phyloP scores from a whole-genome alignment of 805 yeast genomes.

The Sugiyamaella americana region DNA sequence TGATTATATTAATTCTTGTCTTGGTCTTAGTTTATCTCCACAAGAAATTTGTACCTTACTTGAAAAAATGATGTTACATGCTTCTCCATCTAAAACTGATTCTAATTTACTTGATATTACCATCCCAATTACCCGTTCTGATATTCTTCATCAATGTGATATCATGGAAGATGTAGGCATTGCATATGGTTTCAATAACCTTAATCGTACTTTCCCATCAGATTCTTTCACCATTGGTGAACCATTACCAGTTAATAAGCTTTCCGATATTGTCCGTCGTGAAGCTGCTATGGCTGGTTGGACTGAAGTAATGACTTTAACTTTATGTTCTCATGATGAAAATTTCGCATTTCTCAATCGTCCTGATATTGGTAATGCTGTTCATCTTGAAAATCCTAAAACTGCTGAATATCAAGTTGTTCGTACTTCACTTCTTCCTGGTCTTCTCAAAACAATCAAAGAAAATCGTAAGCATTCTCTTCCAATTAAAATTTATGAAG shows the following conservation, averaged over 20 bases:
- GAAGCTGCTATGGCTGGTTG: conserved; percentile 95
- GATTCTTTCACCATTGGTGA: conserved; percentile 73
- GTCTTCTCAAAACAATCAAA: conserved; percentile 86
- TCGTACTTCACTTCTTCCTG: conserved; percentile 90
- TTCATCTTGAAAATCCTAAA: conserved; percentile 91
- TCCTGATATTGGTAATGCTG: conserved; percentile 70
- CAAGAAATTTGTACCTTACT: conserved; percentile 64
- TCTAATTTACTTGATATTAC: conserved; percentile 52
- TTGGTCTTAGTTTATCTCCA: conserved; percentile 72
- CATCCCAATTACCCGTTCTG: conserved; percentile 93
- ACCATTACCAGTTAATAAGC: conserved; percentile 85
- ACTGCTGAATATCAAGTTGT: conserved; percentile 96
- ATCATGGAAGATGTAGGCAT: conserved; percentile 98
- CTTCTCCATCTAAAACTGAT: conserved; percentile 45
- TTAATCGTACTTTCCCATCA: conserved; percentile 73
- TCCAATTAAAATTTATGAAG: conserved; percentile 92
- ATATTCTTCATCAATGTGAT: conserved; percentile 93
- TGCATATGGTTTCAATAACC: conserved; percentile 89
- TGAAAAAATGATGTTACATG: conserved; percentile 73
- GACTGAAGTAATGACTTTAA: conserved; percentile 92
- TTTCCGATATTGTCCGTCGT: conserved; percentile 80
- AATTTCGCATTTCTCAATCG: conserved; percentile 81
- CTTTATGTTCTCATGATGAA: conserved; percentile 94
- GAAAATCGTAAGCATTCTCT: conserved; percentile 94
- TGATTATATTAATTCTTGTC: conserved; percentile 81